Base-by-base conservation (phyloP, 306 rosid species). In the Quercus wislizeni region DNA sequence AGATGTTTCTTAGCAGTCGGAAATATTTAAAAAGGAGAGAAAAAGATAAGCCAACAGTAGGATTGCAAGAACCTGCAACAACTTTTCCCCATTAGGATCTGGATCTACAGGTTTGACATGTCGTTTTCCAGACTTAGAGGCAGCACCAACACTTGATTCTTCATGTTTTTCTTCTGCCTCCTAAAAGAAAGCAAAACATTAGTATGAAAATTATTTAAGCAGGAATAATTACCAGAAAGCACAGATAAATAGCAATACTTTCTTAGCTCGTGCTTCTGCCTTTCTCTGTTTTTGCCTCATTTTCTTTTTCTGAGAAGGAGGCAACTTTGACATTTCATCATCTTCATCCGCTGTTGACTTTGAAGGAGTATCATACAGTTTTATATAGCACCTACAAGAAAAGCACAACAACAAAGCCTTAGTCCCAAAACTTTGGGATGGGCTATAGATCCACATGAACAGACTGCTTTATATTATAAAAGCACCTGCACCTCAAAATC, bases 241-340 rank as follows among this genome's bases (percentile, higher is more conserved):
- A 69, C 51, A 79, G 51, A 79, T 15, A 72, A 76, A 77, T 25
- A 57, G 77, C 64, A 49, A 5, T 95, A 93, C 98, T 88, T 93
- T 93, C 90, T 95, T 93, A 75, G 98, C 98, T 55, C 91, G 87
- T 73, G 97, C 97, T 89, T 93, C 98, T 31, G 99, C 98, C 86
- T 95, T 95, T 73, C 99, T 90, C 87, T 86, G 97, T 59, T 85
- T 95, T 87, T 95, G 99, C 89, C 96, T 91, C 96, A 93, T 13
- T 85, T 92, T 95, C 98, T 95, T 95, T 80, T 93, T 93, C 83
- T 95, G 99, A 80, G 99, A 90, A 83, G 99, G 93, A 83, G 49
- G 93, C 94, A 95, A 75, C 79, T 91, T 95, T 49, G 97, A 88
- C 89, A 93, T 85, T 10, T 88, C 88, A 78, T 87, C 92, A 73